Percentiles rank a stretch among this genome's conserved stretches.
Evolutionary conservation across 371 early-diverging fungal genomes (phyloP).

Genomic region (Syncephalastrum racemosum): DNA sequence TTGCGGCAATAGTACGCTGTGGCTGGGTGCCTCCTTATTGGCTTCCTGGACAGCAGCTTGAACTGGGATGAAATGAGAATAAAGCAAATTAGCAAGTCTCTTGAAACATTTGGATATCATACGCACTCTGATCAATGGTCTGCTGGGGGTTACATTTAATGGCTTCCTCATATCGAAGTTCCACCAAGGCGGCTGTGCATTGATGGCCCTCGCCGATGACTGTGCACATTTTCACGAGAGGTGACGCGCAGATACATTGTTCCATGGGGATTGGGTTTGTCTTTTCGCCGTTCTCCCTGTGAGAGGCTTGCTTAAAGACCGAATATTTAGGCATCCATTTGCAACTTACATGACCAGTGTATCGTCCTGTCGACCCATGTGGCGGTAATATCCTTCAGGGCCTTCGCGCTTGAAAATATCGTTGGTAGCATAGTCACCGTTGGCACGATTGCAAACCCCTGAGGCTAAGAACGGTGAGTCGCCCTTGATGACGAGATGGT

Average conservation of each 20-base stretch:
- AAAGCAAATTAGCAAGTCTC: no score
- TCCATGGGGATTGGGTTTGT: constrained; percentile 44
- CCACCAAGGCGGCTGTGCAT: constrained; percentile 28
- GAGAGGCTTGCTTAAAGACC: no score
- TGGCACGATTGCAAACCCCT: constrained; percentile 17
- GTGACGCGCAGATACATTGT: constrained; percentile 15
- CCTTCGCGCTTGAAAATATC: constrained; percentile 26
- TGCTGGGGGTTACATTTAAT: constrained; percentile 18
- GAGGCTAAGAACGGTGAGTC: constrained; percentile 20
- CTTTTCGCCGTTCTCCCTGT: constrained; percentile 46
- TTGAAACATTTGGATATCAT: no score
- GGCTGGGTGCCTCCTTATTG: constrained; percentile 31
- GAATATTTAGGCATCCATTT: no score
- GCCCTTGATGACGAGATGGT: constrained; percentile 16
- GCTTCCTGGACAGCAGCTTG: constrained; percentile 26
- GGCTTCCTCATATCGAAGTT: constrained; percentile 21
- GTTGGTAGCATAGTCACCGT: constrained; percentile 33
- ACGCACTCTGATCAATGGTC: constrained; percentile 19
- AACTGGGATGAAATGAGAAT: no score
- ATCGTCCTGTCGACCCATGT: constrained; percentile 36
- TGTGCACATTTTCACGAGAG: constrained; percentile 20
- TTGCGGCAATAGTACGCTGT: constrained; percentile 32
- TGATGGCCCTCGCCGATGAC: constrained; percentile 30
- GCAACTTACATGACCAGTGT: constrained; percentile 33
- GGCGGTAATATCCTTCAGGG: constrained; percentile 14